Base-by-base conservation (phyloP, 2,329 filamentous ascomycete species). In the Plectosphaerella plurivora region DNA sequence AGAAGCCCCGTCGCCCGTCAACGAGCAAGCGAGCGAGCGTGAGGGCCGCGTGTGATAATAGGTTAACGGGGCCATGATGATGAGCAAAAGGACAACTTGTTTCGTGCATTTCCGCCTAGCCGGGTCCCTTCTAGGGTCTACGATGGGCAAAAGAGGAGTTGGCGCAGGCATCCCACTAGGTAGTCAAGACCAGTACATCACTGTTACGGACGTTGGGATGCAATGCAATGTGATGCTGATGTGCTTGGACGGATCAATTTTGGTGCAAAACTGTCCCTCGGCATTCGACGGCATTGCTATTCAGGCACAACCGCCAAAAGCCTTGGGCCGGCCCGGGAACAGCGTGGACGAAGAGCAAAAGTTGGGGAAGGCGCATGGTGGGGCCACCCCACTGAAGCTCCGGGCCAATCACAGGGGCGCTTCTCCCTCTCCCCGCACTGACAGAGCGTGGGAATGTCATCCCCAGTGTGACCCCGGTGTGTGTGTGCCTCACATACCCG, bases 261-360 rank as follows among this genome's bases (percentile, higher is more conserved):
- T 22, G 22, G 3, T 22, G 22, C 5, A 22, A 22, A 22, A 22
- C 7, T 33, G 49, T 33, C 45, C 48, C 49, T 57, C 56, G 56
- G 56, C 55, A 54, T 54, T 22, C 45, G 42, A 45, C 57, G 57
- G 57, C 55, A 55, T 57, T 54, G 41, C 15, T 47, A 51, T 51
- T 41, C 50, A 51, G 51, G 55, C 44, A 47, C 37, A 20, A 14
- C 15, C 5, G 37, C 37, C 15, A 39, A 5, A 39, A 18, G 37
- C 10, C 37, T 39, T 39, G 37, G 37, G 14, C 28, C 28, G 28
- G 28, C 28, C 28, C 28, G 28, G 28, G 28, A 33, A 33, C 28
- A 33, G 28, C 28, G 28, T 33, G 28, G 28, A 8, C 7, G 28
- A 33, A 33, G 28, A 33, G 42, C 48, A 46, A 18, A 49, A 35